Evolutionary conservation across 1,139 yeast genomes (phyloP), one percentile per base, ranked within the genome.

Genomic region (Taphrina populina): DNA sequence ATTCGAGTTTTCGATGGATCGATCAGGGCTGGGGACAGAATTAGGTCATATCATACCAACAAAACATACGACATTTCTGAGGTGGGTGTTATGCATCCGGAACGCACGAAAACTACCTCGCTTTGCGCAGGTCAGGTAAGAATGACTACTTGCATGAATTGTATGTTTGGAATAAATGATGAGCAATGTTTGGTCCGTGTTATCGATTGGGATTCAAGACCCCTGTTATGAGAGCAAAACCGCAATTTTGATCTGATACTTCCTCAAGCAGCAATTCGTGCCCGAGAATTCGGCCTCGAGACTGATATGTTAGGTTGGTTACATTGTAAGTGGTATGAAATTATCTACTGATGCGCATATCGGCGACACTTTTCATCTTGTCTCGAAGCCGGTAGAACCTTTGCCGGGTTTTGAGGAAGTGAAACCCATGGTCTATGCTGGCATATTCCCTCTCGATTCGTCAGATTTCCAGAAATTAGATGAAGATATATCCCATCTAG

Each of bases 371-470:
- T 78, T 88, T 62, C 80, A 82, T 76, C 82, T 80, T 58, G 73
- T 75, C n/a, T 87, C 86, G 1, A 75, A 78, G 26, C 78, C 76
- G 54, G 80, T 86, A 1, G 85, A 82, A 58, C 83, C 96, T 1
- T 73, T 92, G 26, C 96, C 95, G 0, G 97, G 97, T 0, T 92
- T 92, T 69, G 96, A 90, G 69, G 96, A 88, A 64, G 90, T 95
- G 1, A 90, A 92, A 68, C 96, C 98, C 1, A 92, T 92, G 61
- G 59, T 92, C 4, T 92, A 90, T 69, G 95, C 92, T 41, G 98
- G 98, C 6, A 98, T 98, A 0, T 92, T 88, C 65, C 98, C 98
- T 0, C 94, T 96, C 0, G 96, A 90, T 66, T 96, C 96, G 3
- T 79, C 84, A 1, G 96, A 90, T 64, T 92, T 90, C 68, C 86